phyloP scores from a whole-genome alignment of 2,329 filamentous ascomycete species.

The Fusarium sp. region DNA sequence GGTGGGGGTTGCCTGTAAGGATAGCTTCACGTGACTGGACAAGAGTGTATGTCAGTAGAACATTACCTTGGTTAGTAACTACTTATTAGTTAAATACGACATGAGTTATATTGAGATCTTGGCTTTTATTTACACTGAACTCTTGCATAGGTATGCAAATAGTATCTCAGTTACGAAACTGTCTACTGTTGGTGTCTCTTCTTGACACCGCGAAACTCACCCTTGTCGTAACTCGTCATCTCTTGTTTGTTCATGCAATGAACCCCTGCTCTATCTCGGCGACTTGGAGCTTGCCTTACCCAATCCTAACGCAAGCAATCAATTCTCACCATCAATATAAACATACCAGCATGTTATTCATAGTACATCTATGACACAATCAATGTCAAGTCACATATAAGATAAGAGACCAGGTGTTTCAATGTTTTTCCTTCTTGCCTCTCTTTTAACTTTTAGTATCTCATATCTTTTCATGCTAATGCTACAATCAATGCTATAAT shows the following conservation, averaged over 20 bases:
- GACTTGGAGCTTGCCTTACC: slow-evolving; percentile 8
- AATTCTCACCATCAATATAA: not conserved
- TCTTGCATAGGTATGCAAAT: not conserved
- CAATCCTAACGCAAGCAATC: not conserved
- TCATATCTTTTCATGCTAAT: slow-evolving; percentile 41
- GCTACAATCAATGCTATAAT: slow-evolving; percentile 49
- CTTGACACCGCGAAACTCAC: not conserved
- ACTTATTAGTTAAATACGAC: not conserved
- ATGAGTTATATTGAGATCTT: not conserved
- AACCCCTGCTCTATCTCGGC: slow-evolving; percentile 11
- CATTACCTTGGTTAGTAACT: not conserved
- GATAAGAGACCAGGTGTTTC: not conserved
- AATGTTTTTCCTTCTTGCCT: slow-evolving; percentile 23
- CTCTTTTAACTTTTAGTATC: slow-evolving; percentile 27
- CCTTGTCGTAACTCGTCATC: slow-evolving; percentile 7
- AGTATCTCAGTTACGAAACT: not conserved
- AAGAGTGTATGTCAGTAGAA: slow-evolving; percentile 32
- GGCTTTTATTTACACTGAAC: not conserved
- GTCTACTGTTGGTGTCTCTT: not conserved
- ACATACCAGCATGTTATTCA: not conserved
- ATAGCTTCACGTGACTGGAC: slow-evolving; percentile 46
- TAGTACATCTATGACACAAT: not conserved
- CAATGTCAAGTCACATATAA: not conserved
- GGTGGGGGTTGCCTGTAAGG: slow-evolving; percentile 47
- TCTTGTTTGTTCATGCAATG: slow-evolving; percentile 16